phyloP scores from a whole-genome alignment of 2,329 filamentous ascomycete genomes.

The Neofusicoccum umdonicola region DNA sequence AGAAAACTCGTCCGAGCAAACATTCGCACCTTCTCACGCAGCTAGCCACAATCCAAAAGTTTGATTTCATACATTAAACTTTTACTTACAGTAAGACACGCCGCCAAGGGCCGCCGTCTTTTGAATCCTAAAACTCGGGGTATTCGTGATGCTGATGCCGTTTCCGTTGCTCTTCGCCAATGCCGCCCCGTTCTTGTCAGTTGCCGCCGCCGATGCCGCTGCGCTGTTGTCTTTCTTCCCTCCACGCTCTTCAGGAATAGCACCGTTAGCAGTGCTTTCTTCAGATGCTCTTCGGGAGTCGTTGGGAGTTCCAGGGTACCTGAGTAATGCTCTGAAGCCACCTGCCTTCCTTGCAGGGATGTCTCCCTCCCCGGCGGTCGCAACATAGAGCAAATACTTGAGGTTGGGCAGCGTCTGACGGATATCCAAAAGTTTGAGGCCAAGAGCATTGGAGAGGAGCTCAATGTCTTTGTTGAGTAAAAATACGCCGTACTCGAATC shows the following conservation, averaged over 20 bases:
- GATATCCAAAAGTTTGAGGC: conserved; percentile 80
- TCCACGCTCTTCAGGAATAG: conserved; percentile 1
- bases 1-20: neutral
- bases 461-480: conserved; percentile 97
- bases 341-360: conserved; percentile 46
- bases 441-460: conserved; percentile 59
- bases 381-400: conserved; percentile 87
- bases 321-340: conserved; percentile 32
- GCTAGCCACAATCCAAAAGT: neutral
- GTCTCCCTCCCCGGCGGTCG: conserved; percentile 72
- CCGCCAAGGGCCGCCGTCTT: conserved; percentile 5
- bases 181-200: neutral
- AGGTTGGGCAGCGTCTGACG: conserved; percentile 90
- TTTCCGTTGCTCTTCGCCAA: neutral
- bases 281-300: conserved; percentile 1
- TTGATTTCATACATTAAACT: neutral
- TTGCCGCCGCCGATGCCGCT: neutral
- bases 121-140: conserved; percentile 14
- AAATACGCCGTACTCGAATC: conserved; percentile 95
- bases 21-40: neutral
- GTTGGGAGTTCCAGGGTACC: conserved; percentile 16
- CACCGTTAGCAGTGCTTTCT: conserved; percentile 16
- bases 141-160: conserved; percentile 4
- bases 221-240: neutral
- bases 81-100: conserved; percentile 3